phyloP scores from a whole-genome alignment of 2,329 filamentous ascomycete species.

The Aspergillus luchuensis region DNA sequence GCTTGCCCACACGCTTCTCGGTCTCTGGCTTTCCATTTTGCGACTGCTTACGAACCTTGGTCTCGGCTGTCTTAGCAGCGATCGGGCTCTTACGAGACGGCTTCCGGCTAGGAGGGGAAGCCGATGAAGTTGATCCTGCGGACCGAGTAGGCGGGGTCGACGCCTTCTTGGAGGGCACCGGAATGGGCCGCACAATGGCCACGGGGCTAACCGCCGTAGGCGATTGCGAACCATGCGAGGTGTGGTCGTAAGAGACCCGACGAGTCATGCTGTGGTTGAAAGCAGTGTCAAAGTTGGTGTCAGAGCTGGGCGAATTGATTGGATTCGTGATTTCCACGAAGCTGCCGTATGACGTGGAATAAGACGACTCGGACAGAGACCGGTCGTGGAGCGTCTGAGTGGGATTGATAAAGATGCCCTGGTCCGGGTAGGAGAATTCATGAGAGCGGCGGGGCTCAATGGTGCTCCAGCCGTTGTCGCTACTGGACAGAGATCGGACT shows the following conservation, averaged over 20 bases:
- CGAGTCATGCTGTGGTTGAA: constrained; percentile 43
- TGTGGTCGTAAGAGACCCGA: constrained; percentile 45
- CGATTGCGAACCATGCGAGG: constrained; percentile 46
- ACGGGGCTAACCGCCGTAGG: constrained; percentile 64
- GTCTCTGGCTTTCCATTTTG: constrained; percentile 78
- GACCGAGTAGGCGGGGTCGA: constrained; percentile 58
- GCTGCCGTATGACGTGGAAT: constrained; percentile 72
- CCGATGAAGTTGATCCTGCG: constrained; percentile 65
- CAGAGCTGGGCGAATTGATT: constrained; percentile 80
- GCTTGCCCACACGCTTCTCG: constrained; percentile 91
- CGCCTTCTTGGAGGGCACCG: constrained; percentile 49
- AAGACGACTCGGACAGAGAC: constrained; percentile 81
- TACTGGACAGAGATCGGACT: constrained; percentile 80
- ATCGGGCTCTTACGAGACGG: constrained; percentile 71
- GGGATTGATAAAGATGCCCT: constrained; percentile 82
- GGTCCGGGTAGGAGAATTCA: constrained; percentile 64
- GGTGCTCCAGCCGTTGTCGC: constrained; percentile 83
- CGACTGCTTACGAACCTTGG: constrained; percentile 74
- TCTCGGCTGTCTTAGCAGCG: constrained; percentile 77
- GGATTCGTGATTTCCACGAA: constrained; percentile 81
- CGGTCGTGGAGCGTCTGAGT: constrained; percentile 86
- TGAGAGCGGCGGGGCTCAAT: constrained; percentile 75
- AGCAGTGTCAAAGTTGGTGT: constrained; percentile 66
- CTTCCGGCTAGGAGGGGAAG: constrained; percentile 68
- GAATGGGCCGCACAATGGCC: constrained; percentile 67